Percentiles rank a stretch among this genome's conserved stretches.
Conservation (phyloP, 257 asterid species). For the Nicotiana noctiflora region DNA sequence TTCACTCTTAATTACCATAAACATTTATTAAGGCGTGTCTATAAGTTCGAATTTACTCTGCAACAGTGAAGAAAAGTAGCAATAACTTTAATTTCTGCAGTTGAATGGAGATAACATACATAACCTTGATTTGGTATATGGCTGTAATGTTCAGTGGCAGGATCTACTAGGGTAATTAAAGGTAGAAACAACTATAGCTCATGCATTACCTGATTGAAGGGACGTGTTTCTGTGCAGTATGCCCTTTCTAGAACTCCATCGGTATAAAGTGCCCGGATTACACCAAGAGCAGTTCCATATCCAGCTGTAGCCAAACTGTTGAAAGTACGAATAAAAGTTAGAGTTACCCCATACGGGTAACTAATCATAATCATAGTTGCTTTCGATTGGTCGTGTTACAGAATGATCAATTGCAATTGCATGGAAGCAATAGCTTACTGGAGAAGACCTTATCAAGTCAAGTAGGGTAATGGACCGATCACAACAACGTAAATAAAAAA, state of each 20-base stretch:
- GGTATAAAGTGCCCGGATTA: constrained; percentile 81
- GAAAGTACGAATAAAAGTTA: constrained; percentile 9
- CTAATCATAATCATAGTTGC: constrained; percentile 15
- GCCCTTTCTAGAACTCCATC: constrained; percentile 69
- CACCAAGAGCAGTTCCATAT: constrained; percentile 98
- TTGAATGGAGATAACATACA: background rate
- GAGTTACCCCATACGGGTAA: constrained; percentile 11
- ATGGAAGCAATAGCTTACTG: background rate
- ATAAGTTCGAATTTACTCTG: background rate
- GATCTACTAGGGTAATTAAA: background rate
- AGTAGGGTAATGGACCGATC: background rate
- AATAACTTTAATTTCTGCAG: background rate
- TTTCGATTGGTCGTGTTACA: background rate
- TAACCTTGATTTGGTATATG: background rate
- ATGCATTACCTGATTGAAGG: constrained; percentile 73
- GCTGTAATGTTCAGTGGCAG: background rate
- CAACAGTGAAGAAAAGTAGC: background rate
- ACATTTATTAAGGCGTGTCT: background rate
- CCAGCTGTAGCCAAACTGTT: constrained; percentile 95
- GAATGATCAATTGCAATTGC: background rate
- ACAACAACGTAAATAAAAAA: background rate
- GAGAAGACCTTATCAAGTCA: background rate
- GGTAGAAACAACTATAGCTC: background rate
- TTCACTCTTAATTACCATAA: background rate
- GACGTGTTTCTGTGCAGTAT: constrained; percentile 95